phyloP scores from a whole-genome alignment of 2,329 filamentous ascomycete species.

The Botrytis galanthina region DNA sequence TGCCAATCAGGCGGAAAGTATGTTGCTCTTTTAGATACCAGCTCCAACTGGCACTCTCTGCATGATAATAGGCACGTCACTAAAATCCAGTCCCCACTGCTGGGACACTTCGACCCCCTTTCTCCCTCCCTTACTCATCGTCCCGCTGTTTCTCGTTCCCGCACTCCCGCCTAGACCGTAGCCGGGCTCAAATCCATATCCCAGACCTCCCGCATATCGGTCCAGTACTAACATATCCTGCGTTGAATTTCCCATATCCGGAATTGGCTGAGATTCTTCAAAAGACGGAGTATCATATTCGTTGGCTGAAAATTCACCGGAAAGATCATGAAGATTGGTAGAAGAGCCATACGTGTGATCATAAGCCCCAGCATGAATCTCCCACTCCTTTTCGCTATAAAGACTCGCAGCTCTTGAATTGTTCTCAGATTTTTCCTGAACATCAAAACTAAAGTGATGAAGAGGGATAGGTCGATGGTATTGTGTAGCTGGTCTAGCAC shows the following conservation, averaged over 20 bases:
- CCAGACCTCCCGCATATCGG: conserved; percentile 30
- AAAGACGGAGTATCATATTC: conserved; percentile 25
- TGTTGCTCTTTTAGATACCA: conserved; percentile 1
- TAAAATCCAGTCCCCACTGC: conserved; percentile 30
- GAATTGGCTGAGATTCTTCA: conserved; percentile 21
- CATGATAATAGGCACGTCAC: conserved; percentile 32
- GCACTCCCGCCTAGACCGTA: conserved; percentile 27
- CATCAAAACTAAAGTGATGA: conserved; percentile 20
- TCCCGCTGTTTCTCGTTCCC: conserved; percentile 23
- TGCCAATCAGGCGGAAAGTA: not conserved
- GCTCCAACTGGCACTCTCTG: conserved; percentile 21
- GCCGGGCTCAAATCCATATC: conserved; percentile 29
- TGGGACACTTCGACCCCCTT: conserved; percentile 23
- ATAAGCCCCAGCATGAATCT: conserved; percentile 23
- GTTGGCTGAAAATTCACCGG: not conserved
- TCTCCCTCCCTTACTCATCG: conserved; percentile 17
- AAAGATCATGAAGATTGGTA: conserved; percentile 8
- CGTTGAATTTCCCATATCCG: conserved; percentile 24
- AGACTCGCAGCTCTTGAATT: not conserved
- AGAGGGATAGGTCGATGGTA: conserved; percentile 15
- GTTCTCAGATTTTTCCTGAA: conserved; percentile 8
- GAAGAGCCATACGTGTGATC: conserved; percentile 30
- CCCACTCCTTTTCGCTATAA: conserved; percentile 21
- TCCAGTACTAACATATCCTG: conserved; percentile 33
- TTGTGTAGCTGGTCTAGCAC: conserved; percentile 6